phyloP scores from a whole-genome alignment of 805 yeast species.

The Myxozyma geophila region DNA sequence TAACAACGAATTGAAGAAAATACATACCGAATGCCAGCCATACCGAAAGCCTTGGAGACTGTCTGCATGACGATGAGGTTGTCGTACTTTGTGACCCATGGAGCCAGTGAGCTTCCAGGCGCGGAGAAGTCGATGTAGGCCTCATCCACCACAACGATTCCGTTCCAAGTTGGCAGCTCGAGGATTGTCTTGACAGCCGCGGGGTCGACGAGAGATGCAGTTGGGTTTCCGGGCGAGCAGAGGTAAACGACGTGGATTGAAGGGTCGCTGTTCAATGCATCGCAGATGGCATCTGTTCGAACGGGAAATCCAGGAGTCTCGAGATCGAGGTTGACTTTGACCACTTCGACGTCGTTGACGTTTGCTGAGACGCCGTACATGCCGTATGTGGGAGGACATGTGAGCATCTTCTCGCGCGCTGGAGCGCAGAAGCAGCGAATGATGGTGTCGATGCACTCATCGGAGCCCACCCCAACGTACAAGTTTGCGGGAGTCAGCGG shows the following conservation, averaged over 20 bases:
- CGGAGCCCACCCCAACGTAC: constrained; percentile 96
- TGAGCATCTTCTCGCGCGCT: constrained; percentile 76
- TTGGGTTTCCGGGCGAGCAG: constrained; percentile 98
- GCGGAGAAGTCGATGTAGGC: constrained; percentile 90
- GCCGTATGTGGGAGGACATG: constrained; percentile 96
- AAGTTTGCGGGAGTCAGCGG: constrained; percentile 66
- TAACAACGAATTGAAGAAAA: too few relatives aligned
- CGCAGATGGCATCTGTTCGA: constrained; percentile 59
- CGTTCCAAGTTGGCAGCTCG: constrained; percentile 61
- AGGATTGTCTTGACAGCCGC: constrained; percentile 56
- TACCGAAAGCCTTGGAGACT: constrained; percentile 90
- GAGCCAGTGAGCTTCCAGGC: constrained; percentile 68
- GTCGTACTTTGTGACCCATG: constrained; percentile 79
- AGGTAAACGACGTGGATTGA: constrained; percentile 75
- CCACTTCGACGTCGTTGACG: constrained; percentile 83
- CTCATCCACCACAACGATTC: constrained; percentile 81
- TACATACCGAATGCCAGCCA: constrained; percentile 80
- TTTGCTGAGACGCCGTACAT: constrained; percentile 93
- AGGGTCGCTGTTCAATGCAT: constrained; percentile 58
- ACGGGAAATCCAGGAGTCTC: constrained; percentile 60
- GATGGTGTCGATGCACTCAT: constrained; percentile 88
- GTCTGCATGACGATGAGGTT: constrained; percentile 90
- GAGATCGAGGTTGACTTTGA: constrained; percentile 72
- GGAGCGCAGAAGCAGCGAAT: constrained; percentile 86
- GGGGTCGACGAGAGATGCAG: constrained; percentile 66